Base-by-base conservation (phyloP, 1,139 yeast species). In the Sugiyamaella neomexicana region DNA sequence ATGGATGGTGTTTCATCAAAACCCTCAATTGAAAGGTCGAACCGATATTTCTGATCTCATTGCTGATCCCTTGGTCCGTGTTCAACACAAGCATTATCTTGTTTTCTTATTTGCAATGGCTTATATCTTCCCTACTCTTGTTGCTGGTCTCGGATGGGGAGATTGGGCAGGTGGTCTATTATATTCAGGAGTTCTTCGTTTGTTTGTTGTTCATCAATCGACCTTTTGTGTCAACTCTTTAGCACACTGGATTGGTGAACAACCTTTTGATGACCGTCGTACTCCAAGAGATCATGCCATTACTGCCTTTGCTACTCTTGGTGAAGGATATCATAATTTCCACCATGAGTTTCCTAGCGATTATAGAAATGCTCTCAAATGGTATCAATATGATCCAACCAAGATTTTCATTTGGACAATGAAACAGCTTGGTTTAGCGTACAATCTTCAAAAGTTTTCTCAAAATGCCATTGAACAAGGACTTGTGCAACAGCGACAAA, bases 321-420 rank as follows among this genome's bases (percentile, higher is more conserved):
- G 99, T 71, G 99, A 93, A 78, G 99, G 99, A 58, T 91, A 93
- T 81, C 99, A 93, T 76, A 93, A 93, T 78, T 93, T 93, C 85
- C 99, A 93, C 76, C 99, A 93, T 76, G 98, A 95, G 78, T 93
- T 91, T 82, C 99, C 99, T 64, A 83, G 95, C 46, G 99, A 93
- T 77, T 93, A 93, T 82, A 84, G 99, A 79, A 93, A 93, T 70
- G 99, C 99, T 49, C 81, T 93, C 71, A 88, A 84, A 74, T 95
- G 99, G 99, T 93, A 88, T 80, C 99, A 95, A 80, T 93, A 86
- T 74, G 99, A 93, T 73, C 99, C 99, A 63, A 93, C 98, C 63
- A 93, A 93, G 80, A 69, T 86, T 58, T 70, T 82, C 59, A 91
- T 93, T 70, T 89, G 82, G 78, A 49, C 73, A 42, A 74, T 82